Evolutionary conservation across 306 rosid genomes (phyloP).

Genomic region (Cyamopsis tetragonoloba): DNA sequence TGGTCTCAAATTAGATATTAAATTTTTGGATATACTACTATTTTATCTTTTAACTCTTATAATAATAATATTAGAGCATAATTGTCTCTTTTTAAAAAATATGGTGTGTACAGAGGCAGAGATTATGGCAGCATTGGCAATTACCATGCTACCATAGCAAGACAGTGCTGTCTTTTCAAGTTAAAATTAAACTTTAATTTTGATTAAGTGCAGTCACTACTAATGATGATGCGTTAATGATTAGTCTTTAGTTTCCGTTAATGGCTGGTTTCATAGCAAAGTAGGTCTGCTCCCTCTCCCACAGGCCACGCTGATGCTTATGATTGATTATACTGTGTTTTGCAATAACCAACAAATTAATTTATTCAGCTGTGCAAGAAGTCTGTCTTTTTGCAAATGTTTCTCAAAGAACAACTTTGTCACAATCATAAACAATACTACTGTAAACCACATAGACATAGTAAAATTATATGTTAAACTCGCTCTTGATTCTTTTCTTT

Average conservation of each 20-base stretch:
- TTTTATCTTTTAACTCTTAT: no score
- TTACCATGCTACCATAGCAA: constrained; percentile 29
- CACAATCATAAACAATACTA: neutral
- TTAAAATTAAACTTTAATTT: constrained; percentile 24
- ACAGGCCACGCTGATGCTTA: no score
- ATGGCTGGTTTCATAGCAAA: constrained; percentile 18
- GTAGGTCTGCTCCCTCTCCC: constrained; percentile 11
- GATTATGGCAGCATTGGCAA: constrained; percentile 17
- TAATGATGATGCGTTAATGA: constrained; percentile 33
- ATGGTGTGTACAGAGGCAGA: constrained; percentile 23
- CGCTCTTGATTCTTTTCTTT: no score
- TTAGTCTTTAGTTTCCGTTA: constrained; percentile 17
- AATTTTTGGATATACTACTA: no score
- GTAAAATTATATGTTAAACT: neutral
- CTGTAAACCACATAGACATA: neutral
- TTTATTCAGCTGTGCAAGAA: neutral
- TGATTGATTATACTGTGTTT: neutral
- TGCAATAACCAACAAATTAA: constrained; percentile 30
- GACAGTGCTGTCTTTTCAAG: constrained; percentile 30
- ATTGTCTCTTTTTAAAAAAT: no score
- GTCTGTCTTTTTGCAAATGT: neutral
- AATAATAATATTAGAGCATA: no score
- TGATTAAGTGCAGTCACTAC: constrained; percentile 23
- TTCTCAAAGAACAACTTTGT: neutral
- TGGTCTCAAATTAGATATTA: no score